phyloP scores from a whole-genome alignment of 2,329 filamentous ascomycete species.

The Tolypocladium inflatum region DNA sequence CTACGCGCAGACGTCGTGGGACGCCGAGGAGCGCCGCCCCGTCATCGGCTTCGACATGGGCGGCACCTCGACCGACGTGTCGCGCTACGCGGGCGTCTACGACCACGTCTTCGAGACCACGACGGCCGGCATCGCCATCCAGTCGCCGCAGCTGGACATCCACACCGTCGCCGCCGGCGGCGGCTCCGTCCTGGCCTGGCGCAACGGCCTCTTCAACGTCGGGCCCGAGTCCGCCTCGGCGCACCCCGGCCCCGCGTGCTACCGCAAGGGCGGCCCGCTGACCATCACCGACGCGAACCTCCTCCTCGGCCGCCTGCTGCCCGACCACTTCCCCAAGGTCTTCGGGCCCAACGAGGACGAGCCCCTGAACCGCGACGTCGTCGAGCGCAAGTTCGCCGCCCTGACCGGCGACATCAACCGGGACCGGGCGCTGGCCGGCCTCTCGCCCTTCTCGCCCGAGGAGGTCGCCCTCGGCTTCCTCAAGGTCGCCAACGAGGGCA shows the following conservation, averaged over 20 bases:
- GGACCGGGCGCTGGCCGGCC: constrained; percentile 16
- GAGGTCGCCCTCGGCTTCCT: constrained; percentile 27
- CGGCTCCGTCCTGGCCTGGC: constrained; percentile 60
- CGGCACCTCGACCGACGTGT: constrained; percentile 69
- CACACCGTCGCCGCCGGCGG: constrained; percentile 73
- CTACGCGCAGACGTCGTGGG: constrained; percentile 65
- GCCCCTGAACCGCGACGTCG: constrained; percentile 28
- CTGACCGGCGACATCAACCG: constrained; percentile 32
- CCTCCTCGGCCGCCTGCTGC: constrained; percentile 48
- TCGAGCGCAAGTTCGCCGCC: constrained; percentile 28
- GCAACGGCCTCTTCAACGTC: constrained; percentile 63
- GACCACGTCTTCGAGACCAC: constrained; percentile 59
- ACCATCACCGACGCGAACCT: constrained; percentile 67
- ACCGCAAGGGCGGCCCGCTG: constrained; percentile 61
- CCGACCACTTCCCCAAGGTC: constrained; percentile 64
- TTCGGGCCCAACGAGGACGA: constrained; percentile 13
- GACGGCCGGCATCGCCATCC: constrained; percentile 69
- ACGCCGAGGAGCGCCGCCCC: constrained; percentile 54
- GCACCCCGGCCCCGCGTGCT: constrained; percentile 63
- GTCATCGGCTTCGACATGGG: constrained; percentile 68
- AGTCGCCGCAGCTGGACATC: constrained; percentile 72
- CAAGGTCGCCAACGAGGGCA: constrained; percentile 25
- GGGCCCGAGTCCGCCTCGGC: constrained; percentile 64
- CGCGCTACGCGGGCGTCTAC: constrained; percentile 45
- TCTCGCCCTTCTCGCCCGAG: constrained; percentile 17